Base-by-base conservation (phyloP, 2,329 filamentous ascomycete species). In the Berkeleyomyces basicola region DNA sequence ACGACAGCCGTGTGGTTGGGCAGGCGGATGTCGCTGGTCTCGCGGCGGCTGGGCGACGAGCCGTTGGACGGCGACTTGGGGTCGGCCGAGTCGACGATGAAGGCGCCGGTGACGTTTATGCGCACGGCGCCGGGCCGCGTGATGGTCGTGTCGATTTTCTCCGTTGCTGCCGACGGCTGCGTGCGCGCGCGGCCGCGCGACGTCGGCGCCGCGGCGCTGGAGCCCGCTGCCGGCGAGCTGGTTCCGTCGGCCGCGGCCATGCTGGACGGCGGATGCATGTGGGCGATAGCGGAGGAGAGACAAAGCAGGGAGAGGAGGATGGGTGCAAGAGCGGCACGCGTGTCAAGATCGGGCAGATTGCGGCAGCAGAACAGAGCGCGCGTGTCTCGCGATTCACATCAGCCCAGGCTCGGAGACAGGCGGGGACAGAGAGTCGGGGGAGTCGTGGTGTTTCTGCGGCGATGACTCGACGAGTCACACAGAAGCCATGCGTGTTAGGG, bases 91-190 rank as follows among this genome's bases (percentile, higher is more conserved):
- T 96, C 90, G 69, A 96, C 90, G 67, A 99, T 97, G 71, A 96
- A 96, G 46, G 93, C 93, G 70, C 92, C 93, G 72, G 90, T 85
- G 67, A 97, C 92, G 72, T 99, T 97, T 77, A 99, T 97, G 75
- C 88, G 87, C 70, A 96, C 90, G 11, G 87, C 81, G 33, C 83
- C 83, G 1, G 83, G 83, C 68, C 82, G 80, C 61, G 75, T 80
- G 69, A 86, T 80, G 58, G 80, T 80, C 68, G 76, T 82, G 71
- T 82, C 79, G 63, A 83, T 82, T 72, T 82, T 80, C 68, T 80
- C 76, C 9, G 78, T 79, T 66, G 76, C 53, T 5, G 33, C 10
- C 42, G 63, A 62, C n/a, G 59, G 36, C 31, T 62, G 60, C 9
- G 60, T 36, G 2, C 63, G 63, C 40, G 60, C 49, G 60, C 63